Percentiles rank a stretch among this genome's conserved stretches.
phyloP scores from a whole-genome alignment of 2,329 filamentous ascomycete species.

The Aureobasidium leucospermi region DNA sequence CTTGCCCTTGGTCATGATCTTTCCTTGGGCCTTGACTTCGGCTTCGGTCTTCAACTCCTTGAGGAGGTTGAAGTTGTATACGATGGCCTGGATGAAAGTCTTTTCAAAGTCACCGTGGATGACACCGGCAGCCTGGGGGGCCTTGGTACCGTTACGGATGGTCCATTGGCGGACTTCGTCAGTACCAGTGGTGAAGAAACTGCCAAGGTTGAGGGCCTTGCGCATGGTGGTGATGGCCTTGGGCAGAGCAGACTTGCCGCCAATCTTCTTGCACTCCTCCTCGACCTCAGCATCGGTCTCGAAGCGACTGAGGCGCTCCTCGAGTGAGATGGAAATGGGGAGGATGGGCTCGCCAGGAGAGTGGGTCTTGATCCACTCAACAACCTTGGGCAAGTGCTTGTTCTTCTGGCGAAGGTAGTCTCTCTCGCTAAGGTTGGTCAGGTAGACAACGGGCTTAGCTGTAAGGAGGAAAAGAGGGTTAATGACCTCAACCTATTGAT shows the following conservation, averaged over 20 bases:
- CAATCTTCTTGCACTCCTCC: conserved; percentile 83
- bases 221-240: conserved; percentile 93
- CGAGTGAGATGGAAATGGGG: conserved; percentile 84
- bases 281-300: conserved; percentile 67
- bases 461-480: conserved; percentile 93
- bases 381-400: conserved; percentile 91
- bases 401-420: conserved; percentile 99
- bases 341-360: conserved; percentile 83
- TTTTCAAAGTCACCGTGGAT: conserved; percentile 99
- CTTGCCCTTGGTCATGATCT: conserved; percentile 98
- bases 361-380: conserved; percentile 91
- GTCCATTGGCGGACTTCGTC: conserved; percentile 99
- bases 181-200: conserved; percentile 93
- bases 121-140: conserved; percentile 93
- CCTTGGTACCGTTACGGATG: conserved; percentile 89
- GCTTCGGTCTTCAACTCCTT: conserved; percentile 85
- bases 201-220: conserved; percentile 78
- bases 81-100: conserved; percentile 95
- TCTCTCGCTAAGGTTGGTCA: conserved; percentile 94
- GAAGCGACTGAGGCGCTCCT: conserved; percentile 81
- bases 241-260: conserved; percentile 79
- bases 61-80: conserved; percentile 78
- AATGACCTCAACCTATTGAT: conserved; percentile 80
- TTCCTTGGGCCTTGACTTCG: conserved; percentile 85
- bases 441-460: conserved; percentile 93